Evolutionary conservation across 2,329 filamentous ascomycete species (phyloP).

Genomic region (Colletotrichum graminicola): DNA sequence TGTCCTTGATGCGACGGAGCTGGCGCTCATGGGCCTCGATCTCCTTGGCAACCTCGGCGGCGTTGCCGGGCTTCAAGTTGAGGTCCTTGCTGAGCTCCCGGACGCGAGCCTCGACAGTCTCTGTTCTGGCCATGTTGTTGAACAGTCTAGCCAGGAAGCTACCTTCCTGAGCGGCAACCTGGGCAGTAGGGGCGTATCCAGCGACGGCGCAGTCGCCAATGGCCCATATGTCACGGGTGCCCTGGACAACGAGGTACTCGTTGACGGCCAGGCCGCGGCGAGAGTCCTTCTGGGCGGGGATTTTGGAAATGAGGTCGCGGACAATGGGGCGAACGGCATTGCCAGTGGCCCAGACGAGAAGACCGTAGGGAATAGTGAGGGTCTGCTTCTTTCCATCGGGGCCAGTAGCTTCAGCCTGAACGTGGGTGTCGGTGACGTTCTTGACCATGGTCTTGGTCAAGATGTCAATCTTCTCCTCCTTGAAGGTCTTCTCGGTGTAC

Average conservation of each 20-base stretch:
- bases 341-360: slow-evolving; percentile 98
- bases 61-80: slow-evolving; percentile 72
- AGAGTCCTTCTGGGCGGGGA: slow-evolving; percentile 95
- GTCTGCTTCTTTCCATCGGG: slow-evolving; percentile 87
- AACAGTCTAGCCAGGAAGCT: slow-evolving; percentile 94
- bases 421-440: slow-evolving; percentile 91
- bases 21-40: slow-evolving; percentile 91
- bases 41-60: slow-evolving; percentile 76
- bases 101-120: slow-evolving; percentile 82
- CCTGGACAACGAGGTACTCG: slow-evolving; percentile 98
- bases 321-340: slow-evolving; percentile 93
- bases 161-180: slow-evolving; percentile 96
- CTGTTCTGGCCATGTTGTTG: slow-evolving; percentile 98
- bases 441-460: slow-evolving; percentile 99
- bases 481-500: slow-evolving; percentile 99
- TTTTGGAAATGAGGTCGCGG: slow-evolving; percentile 90
- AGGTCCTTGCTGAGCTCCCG: slow-evolving; percentile 73
- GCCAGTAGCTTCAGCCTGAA: slow-evolving; percentile 87
- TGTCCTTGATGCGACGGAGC: slow-evolving; percentile 89
- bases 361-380: slow-evolving; percentile 89
- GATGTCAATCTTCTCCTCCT: slow-evolving; percentile 98
- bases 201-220: slow-evolving; percentile 97
- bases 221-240: slow-evolving; percentile 96
- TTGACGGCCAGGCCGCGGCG: slow-evolving; percentile 96
- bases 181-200: slow-evolving; percentile 96